Base-by-base conservation (phyloP, 129 eudicot genomes). In the Mikania micrantha region DNA sequence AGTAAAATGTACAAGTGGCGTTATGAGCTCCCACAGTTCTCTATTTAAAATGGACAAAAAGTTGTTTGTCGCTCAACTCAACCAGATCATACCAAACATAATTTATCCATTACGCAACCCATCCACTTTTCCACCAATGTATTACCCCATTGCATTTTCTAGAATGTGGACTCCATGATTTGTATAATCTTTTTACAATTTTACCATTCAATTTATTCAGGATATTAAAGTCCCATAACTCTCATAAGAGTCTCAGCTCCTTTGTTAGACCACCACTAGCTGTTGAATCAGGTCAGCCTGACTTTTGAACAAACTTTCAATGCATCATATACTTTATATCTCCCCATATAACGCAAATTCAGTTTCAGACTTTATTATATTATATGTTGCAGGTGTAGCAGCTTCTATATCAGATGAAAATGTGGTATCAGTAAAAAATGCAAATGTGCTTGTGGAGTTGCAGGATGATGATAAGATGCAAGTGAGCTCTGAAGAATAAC, bases 391-490 rank as follows among this genome's bases (percentile, higher is more conserved):
- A 90, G 97, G 95, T 47, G 65, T 85, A 54, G 90, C 81, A 85
- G 88, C 90, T 71, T 67, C 92, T 64, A 77, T 90, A 66, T 63
- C 83, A 9, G 90, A 85, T 56, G 85, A 78, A 12, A 77, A 76
- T 67, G 27, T 69, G 60, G 66, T 91, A 66, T 42, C 73, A 3
- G 70, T 88, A 41, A 85, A 81, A 78, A 81, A 79, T 73, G 86
- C 84, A 9, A 82, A 83, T 60, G 70, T 83, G 69, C 56, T 82
- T 48, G 80, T 87, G 80, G 97, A 91, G 72, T 85, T 84, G 40
- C 78, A 85, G 64, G 87, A 81, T 52, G 93, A 82, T 61, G 85
- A 75, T 20, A 81, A 74, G 80, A 77, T 88, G 78, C 90, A 91
- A 79, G 97, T 90, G 74, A 87, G 97, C 54, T 67, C 63, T 32